A percentile compares a stretch with the other conserved stretches of the same genome.
These are phyloP conservation scores for Heritiera fomes DNA, from an alignment of 345 rosid species.

Conservation along the genomic window DNA sequence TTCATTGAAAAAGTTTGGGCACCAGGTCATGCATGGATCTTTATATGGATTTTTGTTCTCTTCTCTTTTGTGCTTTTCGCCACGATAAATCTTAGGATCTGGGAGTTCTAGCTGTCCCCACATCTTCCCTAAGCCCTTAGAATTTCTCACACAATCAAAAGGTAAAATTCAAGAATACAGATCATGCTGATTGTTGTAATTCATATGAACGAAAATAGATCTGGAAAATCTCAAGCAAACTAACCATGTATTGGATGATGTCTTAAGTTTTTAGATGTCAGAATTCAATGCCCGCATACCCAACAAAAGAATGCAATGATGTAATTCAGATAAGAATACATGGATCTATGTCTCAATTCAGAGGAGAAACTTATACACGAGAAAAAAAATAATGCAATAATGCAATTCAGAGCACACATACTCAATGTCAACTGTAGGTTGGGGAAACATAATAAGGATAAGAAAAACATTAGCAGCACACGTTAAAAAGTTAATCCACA, in stretches of 20 bases:
- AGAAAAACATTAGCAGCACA: background rate
- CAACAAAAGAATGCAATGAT: background rate
- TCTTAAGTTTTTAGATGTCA: background rate
- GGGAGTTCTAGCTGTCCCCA: background rate
- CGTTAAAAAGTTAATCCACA: background rate
- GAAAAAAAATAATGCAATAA: background rate
- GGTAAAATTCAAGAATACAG: background rate
- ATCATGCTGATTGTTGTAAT: background rate
- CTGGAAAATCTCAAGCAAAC: background rate
- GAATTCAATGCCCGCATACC: background rate
- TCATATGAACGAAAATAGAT: background rate
- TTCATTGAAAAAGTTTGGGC: background rate
- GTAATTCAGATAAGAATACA: background rate
- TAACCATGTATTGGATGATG: background rate
- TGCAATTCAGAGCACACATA: background rate
- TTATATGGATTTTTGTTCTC: background rate
- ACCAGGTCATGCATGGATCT: background rate
- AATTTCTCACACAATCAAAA: background rate
- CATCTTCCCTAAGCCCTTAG: background rate
- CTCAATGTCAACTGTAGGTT: background rate
- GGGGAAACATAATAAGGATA: background rate
- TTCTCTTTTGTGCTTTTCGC: background rate
- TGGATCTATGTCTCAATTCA: background rate
- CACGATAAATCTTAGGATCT: background rate
- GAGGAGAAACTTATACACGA: background rate